Conservation (phyloP, 441 rosid species). For the Hura crepitans region DNA sequence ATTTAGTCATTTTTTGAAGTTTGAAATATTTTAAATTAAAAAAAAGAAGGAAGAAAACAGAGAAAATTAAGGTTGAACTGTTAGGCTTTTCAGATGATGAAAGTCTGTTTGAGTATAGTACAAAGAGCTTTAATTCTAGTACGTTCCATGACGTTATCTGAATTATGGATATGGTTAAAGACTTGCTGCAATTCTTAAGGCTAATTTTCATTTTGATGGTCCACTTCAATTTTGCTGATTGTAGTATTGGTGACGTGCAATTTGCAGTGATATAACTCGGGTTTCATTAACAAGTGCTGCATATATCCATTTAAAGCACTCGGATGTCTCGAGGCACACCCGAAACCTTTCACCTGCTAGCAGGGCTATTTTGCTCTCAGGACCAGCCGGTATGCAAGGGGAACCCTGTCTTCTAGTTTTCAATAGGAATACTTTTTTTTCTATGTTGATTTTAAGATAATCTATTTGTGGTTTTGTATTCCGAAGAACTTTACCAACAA, state of each 20-base stretch:
- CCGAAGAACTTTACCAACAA: conserved; percentile 83
- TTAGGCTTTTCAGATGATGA: conserved; percentile 4
- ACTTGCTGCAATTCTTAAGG: not conserved
- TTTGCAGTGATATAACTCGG: conserved; percentile 69
- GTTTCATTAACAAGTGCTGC: conserved; percentile 81
- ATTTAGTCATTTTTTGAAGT: not conserved
- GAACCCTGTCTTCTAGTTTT: conserved; percentile 9
- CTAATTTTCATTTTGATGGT: not conserved
- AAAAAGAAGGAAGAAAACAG: not conserved
- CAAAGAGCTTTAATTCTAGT: not conserved
- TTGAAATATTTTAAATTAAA: not conserved
- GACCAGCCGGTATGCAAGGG: conserved; percentile 63
- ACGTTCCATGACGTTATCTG: not conserved
- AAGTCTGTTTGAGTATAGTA: not conserved
- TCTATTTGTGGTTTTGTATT: conserved; percentile 15
- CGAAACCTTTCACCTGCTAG: conserved; percentile 93
- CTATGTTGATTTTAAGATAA: conserved; percentile 11
- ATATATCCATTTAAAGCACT: conserved; percentile 71
- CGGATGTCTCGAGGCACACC: conserved; percentile 76
- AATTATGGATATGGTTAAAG: not conserved
- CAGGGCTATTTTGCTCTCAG: conserved; percentile 78
- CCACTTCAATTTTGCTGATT: not conserved
- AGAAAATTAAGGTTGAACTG: not conserved
- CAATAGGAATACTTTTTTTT: conserved; percentile 8
- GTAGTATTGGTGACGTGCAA: conserved; percentile 1